Evolutionary conservation across 371 early-diverging fungal genomes (phyloP).

Genomic region (Encephalitozoon intestinalis): DNA sequence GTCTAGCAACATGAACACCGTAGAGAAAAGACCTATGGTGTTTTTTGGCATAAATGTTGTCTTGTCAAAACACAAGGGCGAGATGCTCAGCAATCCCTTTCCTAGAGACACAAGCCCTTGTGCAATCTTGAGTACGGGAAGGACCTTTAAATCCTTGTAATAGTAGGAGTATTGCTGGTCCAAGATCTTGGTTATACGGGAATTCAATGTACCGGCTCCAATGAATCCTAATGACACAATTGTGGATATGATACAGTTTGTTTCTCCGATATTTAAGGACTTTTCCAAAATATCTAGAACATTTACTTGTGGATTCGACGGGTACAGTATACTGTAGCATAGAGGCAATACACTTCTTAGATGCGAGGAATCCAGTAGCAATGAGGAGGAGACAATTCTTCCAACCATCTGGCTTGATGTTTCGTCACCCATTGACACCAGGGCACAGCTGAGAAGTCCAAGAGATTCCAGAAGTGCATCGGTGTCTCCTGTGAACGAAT

Average conservation of each 20-base stretch:
- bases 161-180: constrained; percentile 87
- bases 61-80: constrained; percentile 33
- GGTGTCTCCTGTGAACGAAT: constrained; percentile 45
- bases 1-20: constrained; percentile 53
- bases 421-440: constrained; percentile 57
- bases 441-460: constrained; percentile 45
- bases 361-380: constrained; percentile 51
- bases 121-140: constrained; percentile 85
- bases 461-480: constrained; percentile 43
- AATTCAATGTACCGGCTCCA: constrained; percentile 97
- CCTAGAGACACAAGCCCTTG: constrained; percentile 63
- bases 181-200: constrained; percentile 86
- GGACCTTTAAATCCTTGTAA: constrained; percentile 78
- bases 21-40: constrained; percentile 48
- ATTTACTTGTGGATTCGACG: constrained; percentile 78
- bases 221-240: constrained; percentile 94
- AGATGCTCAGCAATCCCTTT: constrained; percentile 43
- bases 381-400: constrained; percentile 47
- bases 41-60: constrained; percentile 32
- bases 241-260: constrained; percentile 65
- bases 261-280: constrained; percentile 84
- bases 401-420: constrained; percentile 45
- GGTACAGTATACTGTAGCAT: constrained; percentile 81
- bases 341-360: constrained; percentile 67
- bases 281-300: constrained; percentile 86